Evolutionary conservation across 2,329 filamentous ascomycete genomes (phyloP).

Genomic region (Cladosporium sp.): DNA sequence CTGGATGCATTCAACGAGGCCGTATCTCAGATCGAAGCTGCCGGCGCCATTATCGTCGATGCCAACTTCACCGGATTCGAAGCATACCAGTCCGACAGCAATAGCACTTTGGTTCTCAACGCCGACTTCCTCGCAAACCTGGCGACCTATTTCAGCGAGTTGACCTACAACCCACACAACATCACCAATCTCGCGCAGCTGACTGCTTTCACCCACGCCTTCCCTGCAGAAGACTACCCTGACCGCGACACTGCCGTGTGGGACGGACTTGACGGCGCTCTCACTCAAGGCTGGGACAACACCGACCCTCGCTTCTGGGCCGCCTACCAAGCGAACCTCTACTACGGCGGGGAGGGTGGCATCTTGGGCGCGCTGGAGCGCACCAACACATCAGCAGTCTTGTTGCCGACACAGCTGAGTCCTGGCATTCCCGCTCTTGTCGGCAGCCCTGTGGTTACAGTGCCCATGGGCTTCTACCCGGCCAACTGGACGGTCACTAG

Average conservation of each 20-base stretch:
- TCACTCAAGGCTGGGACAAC: constrained; percentile 54
- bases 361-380: constrained; percentile 57
- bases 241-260: constrained; percentile 55
- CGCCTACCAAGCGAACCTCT: constrained; percentile 50
- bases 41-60: constrained; percentile 59
- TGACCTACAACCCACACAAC: constrained; percentile 56
- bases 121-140: constrained; percentile 60
- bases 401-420: constrained; percentile 53
- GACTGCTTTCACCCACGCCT: constrained; percentile 52
- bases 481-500: constrained; percentile 43
- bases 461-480: constrained; percentile 58
- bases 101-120: constrained; percentile 45
- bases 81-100: constrained; percentile 38
- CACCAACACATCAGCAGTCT: constrained; percentile 57
- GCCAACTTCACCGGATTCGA: constrained; percentile 55
- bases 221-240: constrained; percentile 56
- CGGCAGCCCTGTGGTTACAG: constrained; percentile 58
- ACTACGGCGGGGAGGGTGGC: constrained; percentile 55
- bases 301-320: constrained; percentile 54
- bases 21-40: constrained; percentile 48
- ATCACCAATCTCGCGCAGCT: constrained; percentile 51
- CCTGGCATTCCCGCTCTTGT: constrained; percentile 51
- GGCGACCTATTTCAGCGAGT: constrained; percentile 51
- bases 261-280: constrained; percentile 50
- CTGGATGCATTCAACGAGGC: constrained; percentile 54